A percentile compares a stretch with the other conserved stretches of the same genome.
Evolutionary conservation across 116 monocot genomes (phyloP).

Genomic region (Zostera marina): DNA sequence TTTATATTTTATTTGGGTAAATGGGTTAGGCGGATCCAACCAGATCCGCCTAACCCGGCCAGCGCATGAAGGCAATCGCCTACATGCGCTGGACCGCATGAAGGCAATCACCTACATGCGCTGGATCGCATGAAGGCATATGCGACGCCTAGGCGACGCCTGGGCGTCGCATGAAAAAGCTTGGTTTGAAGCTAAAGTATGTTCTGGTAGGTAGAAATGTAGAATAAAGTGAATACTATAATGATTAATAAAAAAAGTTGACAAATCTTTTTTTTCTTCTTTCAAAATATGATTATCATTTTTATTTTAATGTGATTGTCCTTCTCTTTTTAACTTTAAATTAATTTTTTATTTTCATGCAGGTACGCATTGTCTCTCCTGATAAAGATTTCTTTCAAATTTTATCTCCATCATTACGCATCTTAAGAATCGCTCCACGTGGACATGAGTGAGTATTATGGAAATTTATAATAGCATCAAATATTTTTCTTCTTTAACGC

Average conservation of each 20-base stretch:
- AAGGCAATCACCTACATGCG: too few relatives aligned
- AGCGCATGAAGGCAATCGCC: too few relatives aligned
- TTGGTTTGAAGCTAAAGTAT: neutral
- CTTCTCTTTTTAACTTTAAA: neutral
- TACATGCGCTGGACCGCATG: too few relatives aligned
- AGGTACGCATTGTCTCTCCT: constrained; percentile 93
- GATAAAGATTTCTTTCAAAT: constrained; percentile 98
- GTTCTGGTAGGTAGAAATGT: neutral
- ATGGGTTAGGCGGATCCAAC: too few relatives aligned
- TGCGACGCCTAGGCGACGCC: too few relatives aligned
- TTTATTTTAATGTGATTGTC: neutral
- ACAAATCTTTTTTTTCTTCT: neutral
- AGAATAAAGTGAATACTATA: neutral
- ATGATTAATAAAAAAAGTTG: neutral
- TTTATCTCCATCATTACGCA: constrained; percentile 81
- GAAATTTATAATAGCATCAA: too few relatives aligned
- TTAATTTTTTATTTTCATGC: neutral
- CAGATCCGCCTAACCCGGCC: too few relatives aligned
- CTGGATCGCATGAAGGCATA: too few relatives aligned
- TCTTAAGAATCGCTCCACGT: constrained; percentile 60
- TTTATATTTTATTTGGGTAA: too few relatives aligned
- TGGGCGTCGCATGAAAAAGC: too few relatives aligned
- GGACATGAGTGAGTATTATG: constrained; percentile 52
- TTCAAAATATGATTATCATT: neutral
- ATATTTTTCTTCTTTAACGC: neutral